Percentiles rank a stretch among this genome's conserved stretches.
Conservation (phyloP, 495 filamentous ascomycete species). For the Apiosordaria backusii region DNA sequence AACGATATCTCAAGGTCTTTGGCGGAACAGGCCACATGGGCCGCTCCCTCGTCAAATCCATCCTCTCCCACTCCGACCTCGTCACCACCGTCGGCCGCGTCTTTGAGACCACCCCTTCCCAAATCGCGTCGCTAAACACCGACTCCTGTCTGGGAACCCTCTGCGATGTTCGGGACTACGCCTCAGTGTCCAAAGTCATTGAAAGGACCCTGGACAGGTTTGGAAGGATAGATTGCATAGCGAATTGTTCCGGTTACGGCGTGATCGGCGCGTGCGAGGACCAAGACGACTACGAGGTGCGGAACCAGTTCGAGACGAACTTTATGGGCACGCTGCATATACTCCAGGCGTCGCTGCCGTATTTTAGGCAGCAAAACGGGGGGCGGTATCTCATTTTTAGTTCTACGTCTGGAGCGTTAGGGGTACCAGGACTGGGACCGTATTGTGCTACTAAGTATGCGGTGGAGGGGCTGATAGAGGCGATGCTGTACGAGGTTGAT, state of each 20-base stretch:
- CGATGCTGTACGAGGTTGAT: slow-evolving; percentile 92
- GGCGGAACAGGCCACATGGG: slow-evolving; percentile 96
- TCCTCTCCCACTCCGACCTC: slow-evolving; percentile 77
- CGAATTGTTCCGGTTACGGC: slow-evolving; percentile 87
- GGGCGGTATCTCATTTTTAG: slow-evolving; percentile 93
- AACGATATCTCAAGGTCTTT: slow-evolving; percentile 60
- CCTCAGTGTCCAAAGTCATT: slow-evolving; percentile 71
- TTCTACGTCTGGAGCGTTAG: slow-evolving; percentile 81
- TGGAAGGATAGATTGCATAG: slow-evolving; percentile 82
- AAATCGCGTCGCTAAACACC: slow-evolving; percentile 60
- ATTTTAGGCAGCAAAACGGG: slow-evolving; percentile 71
- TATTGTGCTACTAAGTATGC: slow-evolving; percentile 98
- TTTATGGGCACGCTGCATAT: slow-evolving; percentile 94
- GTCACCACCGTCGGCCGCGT: slow-evolving; percentile 83
- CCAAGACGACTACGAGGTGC: slow-evolving; percentile 90
- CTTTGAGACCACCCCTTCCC: slow-evolving; percentile 70
- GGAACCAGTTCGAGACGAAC: slow-evolving; percentile 96
- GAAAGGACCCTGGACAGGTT: slow-evolving; percentile 65
- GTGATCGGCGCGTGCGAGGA: slow-evolving; percentile 96
- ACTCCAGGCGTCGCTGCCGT: slow-evolving; percentile 80
- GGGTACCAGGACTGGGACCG: slow-evolving; percentile 85
- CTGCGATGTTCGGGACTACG: slow-evolving; percentile 82
- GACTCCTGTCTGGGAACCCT: slow-evolving; percentile 74
- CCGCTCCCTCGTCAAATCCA: slow-evolving; percentile 77
- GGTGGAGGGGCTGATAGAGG: slow-evolving; percentile 90